Evolutionary conservation across 345 rosid species (phyloP).

Genomic region (Carallia brachiata): DNA sequence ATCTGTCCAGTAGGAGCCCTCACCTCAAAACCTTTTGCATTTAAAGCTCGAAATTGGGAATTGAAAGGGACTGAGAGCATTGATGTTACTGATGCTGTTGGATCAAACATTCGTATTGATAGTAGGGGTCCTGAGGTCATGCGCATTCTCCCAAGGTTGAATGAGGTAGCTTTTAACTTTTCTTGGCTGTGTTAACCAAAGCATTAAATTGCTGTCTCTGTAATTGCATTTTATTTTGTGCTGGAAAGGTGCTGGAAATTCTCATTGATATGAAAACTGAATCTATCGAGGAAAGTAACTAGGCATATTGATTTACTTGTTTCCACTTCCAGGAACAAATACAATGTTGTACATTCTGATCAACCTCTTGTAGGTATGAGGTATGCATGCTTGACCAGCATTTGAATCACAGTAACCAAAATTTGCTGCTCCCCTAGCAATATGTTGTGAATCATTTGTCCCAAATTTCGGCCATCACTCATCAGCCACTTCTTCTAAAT

Average conservation of each 20-base stretch:
- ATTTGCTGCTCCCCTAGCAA: no score
- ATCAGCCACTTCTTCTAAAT: no score
- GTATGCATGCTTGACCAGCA: no score
- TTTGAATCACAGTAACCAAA: no score
- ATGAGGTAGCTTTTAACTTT: slow-evolving; percentile 55
- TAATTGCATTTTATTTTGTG: background rate
- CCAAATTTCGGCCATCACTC: no score
- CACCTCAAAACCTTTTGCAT: slow-evolving; percentile 96
- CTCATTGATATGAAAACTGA: background rate
- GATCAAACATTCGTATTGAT: slow-evolving; percentile 92
- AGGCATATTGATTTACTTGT: no score
- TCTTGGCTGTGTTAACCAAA: slow-evolving; percentile 3
- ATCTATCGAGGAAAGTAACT: no score
- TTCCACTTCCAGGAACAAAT: no score
- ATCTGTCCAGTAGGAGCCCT: slow-evolving; percentile 99
- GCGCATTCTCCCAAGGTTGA: slow-evolving; percentile 89
- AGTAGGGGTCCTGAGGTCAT: slow-evolving; percentile 98
- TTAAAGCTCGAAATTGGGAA: slow-evolving; percentile 99
- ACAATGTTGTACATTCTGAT: no score
- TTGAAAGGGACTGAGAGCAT: slow-evolving; percentile 93
- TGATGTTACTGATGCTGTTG: slow-evolving; percentile 95
- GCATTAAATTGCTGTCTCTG: background rate
- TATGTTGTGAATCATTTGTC: no score
- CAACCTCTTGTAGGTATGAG: no score
- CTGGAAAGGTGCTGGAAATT: background rate